Evolutionary conservation across 83 land plant species (phyloP), one percentile per base, ranked within the genome.

Genomic region (Diphasiastrum complanatum): DNA sequence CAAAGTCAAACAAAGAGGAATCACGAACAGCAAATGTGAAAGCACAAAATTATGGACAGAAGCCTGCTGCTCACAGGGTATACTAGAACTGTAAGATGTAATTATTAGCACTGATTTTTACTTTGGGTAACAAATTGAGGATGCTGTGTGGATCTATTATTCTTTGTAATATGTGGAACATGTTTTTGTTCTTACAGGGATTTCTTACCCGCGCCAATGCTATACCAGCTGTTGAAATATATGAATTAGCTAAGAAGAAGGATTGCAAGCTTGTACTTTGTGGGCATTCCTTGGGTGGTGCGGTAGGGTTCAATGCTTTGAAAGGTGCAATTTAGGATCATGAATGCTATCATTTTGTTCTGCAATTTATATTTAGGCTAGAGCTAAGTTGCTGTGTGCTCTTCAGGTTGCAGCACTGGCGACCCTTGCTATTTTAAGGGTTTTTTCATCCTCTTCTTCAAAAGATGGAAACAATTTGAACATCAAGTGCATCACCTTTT

Each of bases 241-340:
- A 87, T 48, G 77, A 81, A 51, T 78, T 91, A 58, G 97, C 97
- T 48, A 83, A 83, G 68, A 85, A 83, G 62, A 91, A 87, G 80
- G 85, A 81, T 38, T 50, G 79, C 29, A 77, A 76, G 54, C 87
- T 91, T 69, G 97, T 91, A 25, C 63, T 91, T 34, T 91, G 97
- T 85, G 97, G 97, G 22, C 95, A 91, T 67, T 91, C 97, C 8
- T 81, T 91, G 61, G 97, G 97, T 49, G 97, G 97, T 49, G 97
- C 95, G 23, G 97, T 87, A 70, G 72, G 90, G 61, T 43, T 63
- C 45, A 0, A 1, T 1, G 0, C 12, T 16, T 4, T 46, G 10
- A 0, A 23, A 11, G 11, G 1, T 52, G 19, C 22, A 22, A 0
- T 36, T 48, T 28, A n/a, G n/a, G n/a, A n/a, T n/a, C n/a, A n/a